Base-by-base conservation (phyloP, 306 rosid species). In the Sechiopsis laciniata region DNA sequence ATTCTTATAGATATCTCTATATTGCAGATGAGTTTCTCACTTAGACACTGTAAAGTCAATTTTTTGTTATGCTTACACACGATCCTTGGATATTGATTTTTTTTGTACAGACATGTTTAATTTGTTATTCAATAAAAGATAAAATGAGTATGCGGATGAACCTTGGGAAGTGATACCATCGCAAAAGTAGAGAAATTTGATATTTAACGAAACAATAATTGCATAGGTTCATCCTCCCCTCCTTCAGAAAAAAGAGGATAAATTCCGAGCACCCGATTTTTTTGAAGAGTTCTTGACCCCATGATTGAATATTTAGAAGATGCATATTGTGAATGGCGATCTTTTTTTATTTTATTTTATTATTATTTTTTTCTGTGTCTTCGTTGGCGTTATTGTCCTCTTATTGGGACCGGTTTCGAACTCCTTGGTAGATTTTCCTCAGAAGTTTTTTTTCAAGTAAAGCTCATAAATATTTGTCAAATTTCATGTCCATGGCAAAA, bases 1-100 rank as follows among this genome's bases (percentile, higher is more conserved):
- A 81, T 82, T 84, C 91, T 87, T 87, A 82, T 93, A 82, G 96
- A 82, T 81, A 72, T 80, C 83, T 82, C 85, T 42, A 66, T 66
- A 65, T 90, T 85, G 90, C 97, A 94, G 98, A 89, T 94, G 99
- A 94, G 99, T 94, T 84, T 87, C 95, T 91, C 82, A 82, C 98
- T 89, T 86, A 81, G 91, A 89, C 85, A 89, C 95, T 91, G 96
- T 89, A 91, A 87, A 90, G 86, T 75, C 52, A 57, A 51, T 61
- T 77, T 56, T 78, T 82, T 37, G 32, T 83, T 81, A 54, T 72
- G 58, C 65, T 80, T 78, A 75, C 82, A 67, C 77, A 32, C 29
- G 78, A 73, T 80, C 76, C 77, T 77, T 77, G 82, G 83, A 83
- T 80, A 81, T 80, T 79, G 82, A 72, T 78, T 72, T 80, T 84